Conservation (phyloP, 805 yeast genomes). For the Myxozyma neotropica region DNA sequence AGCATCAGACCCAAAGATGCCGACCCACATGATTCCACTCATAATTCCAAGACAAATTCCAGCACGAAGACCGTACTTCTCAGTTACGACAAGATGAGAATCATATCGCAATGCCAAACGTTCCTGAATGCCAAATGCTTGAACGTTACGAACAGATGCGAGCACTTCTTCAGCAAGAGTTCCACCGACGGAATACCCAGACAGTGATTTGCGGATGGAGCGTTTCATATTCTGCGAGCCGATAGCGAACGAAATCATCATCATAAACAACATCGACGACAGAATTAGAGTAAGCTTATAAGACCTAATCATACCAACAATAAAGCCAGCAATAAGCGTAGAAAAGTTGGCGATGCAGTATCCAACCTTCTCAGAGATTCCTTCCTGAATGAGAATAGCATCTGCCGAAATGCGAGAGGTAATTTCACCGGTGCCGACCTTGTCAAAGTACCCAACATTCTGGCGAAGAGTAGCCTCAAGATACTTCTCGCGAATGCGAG, state of each 20-base stretch:
- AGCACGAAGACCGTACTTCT: constrained; percentile 30
- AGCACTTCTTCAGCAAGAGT: constrained; percentile 49
- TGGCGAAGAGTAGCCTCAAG: constrained; percentile 46
- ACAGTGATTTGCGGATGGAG: constrained; percentile 24
- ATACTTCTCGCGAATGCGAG: constrained; percentile 47
- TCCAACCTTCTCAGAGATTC: constrained; percentile 49
- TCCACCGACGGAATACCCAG: constrained; percentile 35
- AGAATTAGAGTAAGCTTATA: constrained; percentile 47
- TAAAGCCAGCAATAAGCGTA: constrained; percentile 46
- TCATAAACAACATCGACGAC: constrained; percentile 41
- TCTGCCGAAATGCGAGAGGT: constrained; percentile 49
- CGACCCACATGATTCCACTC: constrained; percentile 38
- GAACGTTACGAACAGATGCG: constrained; percentile 46
- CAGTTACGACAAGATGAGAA: constrained; percentile 38
- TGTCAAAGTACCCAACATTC: constrained; percentile 48
- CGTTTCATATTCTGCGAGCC: constrained; percentile 36
- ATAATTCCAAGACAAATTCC: constrained; percentile 36
- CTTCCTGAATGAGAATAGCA: constrained; percentile 48
- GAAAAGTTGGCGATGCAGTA: constrained; percentile 46
- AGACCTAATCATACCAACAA: constrained; percentile 44
- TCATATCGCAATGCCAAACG: constrained; percentile 43
- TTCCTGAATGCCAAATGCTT: constrained; percentile 49
- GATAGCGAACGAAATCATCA: constrained; percentile 35
- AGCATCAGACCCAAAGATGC: constrained; percentile 37
- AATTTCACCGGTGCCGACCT: constrained; percentile 48